phyloP scores from a whole-genome alignment of 2,329 filamentous ascomycete species.

The Camptophora hylomeconis region DNA sequence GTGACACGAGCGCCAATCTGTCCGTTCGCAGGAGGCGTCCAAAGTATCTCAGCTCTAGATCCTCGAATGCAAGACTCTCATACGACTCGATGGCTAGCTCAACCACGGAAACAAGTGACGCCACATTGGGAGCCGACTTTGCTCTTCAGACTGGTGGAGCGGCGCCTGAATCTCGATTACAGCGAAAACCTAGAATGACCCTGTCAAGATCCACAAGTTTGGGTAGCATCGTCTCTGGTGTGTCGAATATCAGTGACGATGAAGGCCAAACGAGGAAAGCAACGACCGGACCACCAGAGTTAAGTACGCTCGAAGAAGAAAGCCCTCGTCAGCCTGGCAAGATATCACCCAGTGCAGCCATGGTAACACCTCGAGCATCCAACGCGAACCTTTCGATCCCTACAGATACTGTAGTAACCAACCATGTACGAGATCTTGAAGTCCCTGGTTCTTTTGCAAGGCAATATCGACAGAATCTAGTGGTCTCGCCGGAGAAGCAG shows the following conservation, averaged over 20 bases:
- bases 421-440: conserved; percentile 78
- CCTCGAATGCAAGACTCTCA: conserved; percentile 46
- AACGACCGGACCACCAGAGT: conserved; percentile 27
- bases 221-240: conserved; percentile 74
- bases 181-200: conserved; percentile 28
- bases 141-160: conserved; percentile 73
- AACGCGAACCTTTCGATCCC: conserved; percentile 46
- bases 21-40: conserved; percentile 29
- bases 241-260: conserved; percentile 41
- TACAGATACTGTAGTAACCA: conserved; percentile 77
- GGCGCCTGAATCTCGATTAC: conserved; percentile 33
- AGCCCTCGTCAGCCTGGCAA: conserved; percentile 23
- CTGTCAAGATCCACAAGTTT: conserved; percentile 71
- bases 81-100: conserved; percentile 41
- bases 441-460: conserved; percentile 79
- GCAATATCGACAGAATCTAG: conserved; percentile 67
- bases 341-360: conserved; percentile 26
- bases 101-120: conserved; percentile 55
- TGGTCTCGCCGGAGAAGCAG: conserved; percentile 47
- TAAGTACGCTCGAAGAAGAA: conserved; percentile 50
- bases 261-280: conserved; percentile 26
- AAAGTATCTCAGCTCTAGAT: conserved; percentile 41
- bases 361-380: conserved; percentile 59
- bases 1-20: conserved; percentile 1
- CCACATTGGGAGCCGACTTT: conserved; percentile 64